Base-by-base conservation (phyloP, 2,329 filamentous ascomycete genomes). In the Stachybotrys chartarum region DNA sequence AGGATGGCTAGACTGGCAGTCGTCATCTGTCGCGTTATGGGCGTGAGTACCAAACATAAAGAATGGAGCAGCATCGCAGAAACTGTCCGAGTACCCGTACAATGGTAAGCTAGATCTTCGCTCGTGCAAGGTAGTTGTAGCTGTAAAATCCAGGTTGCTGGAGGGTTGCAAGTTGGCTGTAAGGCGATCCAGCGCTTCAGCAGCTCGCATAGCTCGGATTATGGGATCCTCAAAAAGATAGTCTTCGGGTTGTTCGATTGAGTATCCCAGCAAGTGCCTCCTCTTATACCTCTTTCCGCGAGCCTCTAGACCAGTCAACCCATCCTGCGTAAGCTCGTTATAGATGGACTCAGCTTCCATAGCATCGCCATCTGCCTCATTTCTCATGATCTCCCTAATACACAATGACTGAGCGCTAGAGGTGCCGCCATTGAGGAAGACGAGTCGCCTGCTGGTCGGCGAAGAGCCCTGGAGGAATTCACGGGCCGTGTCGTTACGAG, bases 361-460 rank as follows among this genome's bases (percentile, higher is more conserved):
- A 14, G 75, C 60, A 60, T 82, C 72, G 2, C 80, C 81, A 45
- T 73, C 63, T 1, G 79, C 81, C 54, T 79, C 68, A 56, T 81
- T 71, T 53, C 79, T 68, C 65, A 78, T 78, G 52, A 87, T 83
- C 32, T 73, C 71, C 42, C 71, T 69, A 55, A 86, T 75, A 61
- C 83, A 86, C 30, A 77, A 70, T 6, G 77, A 68, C 54, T 79
- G 77, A 1, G 82, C 82, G 55, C 77, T 73, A 10, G 78, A 73
- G 3, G 79, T 81, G 10, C 84, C 82, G 3, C 83, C 84, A 53
- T 83, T 78, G 67, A 84, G 71, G 59, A 87, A 84, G 7, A 84
- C 83, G 5, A 86, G 66, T 55, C 78, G 77, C 59, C 78, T 83
- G 56, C 75, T 75, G 53, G 68, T 67, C 10, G 71, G 64, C 1